A percentile compares a stretch with the other conserved stretches of the same genome.
phyloP scores from a whole-genome alignment of 2,329 filamentous ascomycete genomes.

The Fusarium illudens region DNA sequence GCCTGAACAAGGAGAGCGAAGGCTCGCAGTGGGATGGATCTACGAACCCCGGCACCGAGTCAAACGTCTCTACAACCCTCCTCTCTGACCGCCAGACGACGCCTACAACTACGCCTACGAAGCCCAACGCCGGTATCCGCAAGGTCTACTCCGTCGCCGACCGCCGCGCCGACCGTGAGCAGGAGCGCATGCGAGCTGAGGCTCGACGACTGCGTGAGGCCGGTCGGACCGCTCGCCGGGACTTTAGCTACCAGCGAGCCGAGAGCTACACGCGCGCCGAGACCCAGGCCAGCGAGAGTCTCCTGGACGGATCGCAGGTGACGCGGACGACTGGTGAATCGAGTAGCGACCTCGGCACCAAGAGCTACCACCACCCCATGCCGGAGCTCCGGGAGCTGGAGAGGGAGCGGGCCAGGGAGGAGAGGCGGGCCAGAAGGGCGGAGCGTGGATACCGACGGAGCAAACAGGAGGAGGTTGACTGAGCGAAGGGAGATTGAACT shows the following conservation, averaged over 20 bases:
- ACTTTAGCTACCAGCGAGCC: slow-evolving; percentile 62
- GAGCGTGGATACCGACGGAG: slow-evolving; percentile 46
- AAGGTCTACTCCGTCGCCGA: slow-evolving; percentile 70
- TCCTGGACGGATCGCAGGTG: slow-evolving; percentile 44
- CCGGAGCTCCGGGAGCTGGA: slow-evolving; percentile 57
- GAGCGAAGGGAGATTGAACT: neutral
- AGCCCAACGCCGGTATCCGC: slow-evolving; percentile 57
- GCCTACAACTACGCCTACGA: slow-evolving; percentile 61
- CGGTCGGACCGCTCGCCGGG: slow-evolving; percentile 55
- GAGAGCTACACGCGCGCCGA: slow-evolving; percentile 37
- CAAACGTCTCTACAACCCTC: slow-evolving; percentile 69
- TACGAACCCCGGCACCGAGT: slow-evolving; percentile 69
- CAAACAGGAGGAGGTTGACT: slow-evolving; percentile 43
- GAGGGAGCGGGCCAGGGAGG: slow-evolving; percentile 47
- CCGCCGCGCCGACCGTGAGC: slow-evolving; percentile 60
- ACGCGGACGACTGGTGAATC: slow-evolving; percentile 50
- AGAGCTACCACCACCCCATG: slow-evolving; percentile 65
- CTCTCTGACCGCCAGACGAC: slow-evolving; percentile 66
- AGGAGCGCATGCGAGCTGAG: slow-evolving; percentile 65
- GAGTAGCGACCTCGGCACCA: slow-evolving; percentile 62
- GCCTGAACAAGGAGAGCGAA: slow-evolving; percentile 84
- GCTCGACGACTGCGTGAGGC: slow-evolving; percentile 64
- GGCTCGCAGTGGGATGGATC: slow-evolving; percentile 81
- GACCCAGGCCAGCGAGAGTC: slow-evolving; percentile 43
- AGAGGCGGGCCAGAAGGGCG: slow-evolving; percentile 47